These are phyloP conservation scores for Hansenula lynferdii DNA, from an alignment of 1,139 yeast species.

Conservation along the genomic window DNA sequence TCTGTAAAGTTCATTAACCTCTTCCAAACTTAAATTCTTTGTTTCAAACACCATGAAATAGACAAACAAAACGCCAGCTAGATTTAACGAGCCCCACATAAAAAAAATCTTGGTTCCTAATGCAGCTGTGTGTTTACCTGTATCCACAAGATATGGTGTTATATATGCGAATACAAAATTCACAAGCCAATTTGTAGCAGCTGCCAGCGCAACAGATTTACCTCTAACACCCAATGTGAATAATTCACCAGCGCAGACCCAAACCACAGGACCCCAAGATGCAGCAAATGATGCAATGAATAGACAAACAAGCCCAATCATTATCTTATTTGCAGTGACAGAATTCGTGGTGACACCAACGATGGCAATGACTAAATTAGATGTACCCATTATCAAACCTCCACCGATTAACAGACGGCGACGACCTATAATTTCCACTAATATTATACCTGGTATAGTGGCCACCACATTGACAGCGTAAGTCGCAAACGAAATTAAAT, in stretches of 20 bases:
- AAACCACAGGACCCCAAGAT: slow-evolving; percentile 87
- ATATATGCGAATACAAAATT: slow-evolving; percentile 74
- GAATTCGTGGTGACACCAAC: slow-evolving; percentile 53
- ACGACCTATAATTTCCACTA: slow-evolving; percentile 67
- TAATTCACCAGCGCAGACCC: slow-evolving; percentile 73
- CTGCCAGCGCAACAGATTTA: slow-evolving; percentile 73
- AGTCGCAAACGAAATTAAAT: slow-evolving; percentile 63
- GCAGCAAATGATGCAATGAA: slow-evolving; percentile 80
- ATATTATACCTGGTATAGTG: slow-evolving; percentile 66
- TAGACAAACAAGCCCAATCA: slow-evolving; percentile 74
- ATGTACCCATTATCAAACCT: slow-evolving; percentile 57
- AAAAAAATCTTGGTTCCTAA: slow-evolving; percentile 69
- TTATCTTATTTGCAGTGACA: slow-evolving; percentile 54
- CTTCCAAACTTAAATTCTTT: slow-evolving; percentile 69
- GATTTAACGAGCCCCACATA: slow-evolving; percentile 71
- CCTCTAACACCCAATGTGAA: slow-evolving; percentile 78
- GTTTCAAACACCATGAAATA: slow-evolving; percentile 72
- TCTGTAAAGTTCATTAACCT: slow-evolving; percentile 66
- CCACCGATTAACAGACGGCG: slow-evolving; percentile 57
- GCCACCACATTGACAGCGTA: slow-evolving; percentile 67
- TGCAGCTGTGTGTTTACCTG: slow-evolving; percentile 59
- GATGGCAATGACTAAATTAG: slow-evolving; percentile 61
- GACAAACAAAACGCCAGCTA: slow-evolving; percentile 50
- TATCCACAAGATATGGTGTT: slow-evolving; percentile 66
- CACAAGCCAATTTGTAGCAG: slow-evolving; percentile 76